Conservation (phyloP, 2,329 filamentous ascomycete genomes). For the Xylariaceae sp. region DNA sequence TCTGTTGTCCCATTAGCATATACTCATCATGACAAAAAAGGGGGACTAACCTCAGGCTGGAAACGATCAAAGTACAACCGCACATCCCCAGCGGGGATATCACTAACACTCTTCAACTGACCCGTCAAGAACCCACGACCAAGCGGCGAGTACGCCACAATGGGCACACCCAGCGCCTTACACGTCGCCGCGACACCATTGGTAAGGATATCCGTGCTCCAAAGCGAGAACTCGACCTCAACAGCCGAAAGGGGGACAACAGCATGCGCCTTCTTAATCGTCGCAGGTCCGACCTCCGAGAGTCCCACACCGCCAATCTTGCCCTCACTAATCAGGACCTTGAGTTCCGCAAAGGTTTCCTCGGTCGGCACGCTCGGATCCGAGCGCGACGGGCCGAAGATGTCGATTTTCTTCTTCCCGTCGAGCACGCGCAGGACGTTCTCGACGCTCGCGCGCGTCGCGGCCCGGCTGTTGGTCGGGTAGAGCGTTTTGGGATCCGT, state of each 20-base stretch:
- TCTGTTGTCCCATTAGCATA: neutral
- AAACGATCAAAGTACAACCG: slow-evolving; percentile 39
- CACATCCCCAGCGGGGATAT: slow-evolving; percentile 46
- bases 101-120: slow-evolving; percentile 40
- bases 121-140: slow-evolving; percentile 55
- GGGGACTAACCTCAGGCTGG: neutral
- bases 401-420: slow-evolving; percentile 43
- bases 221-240: slow-evolving; percentile 43
- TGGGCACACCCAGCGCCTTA: slow-evolving; percentile 52
- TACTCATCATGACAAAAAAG: neutral
- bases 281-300: slow-evolving; percentile 31
- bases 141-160: slow-evolving; percentile 55
- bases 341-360: slow-evolving; percentile 28
- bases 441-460: slow-evolving; percentile 40
- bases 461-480: slow-evolving; percentile 37
- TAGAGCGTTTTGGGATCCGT: slow-evolving; percentile 31
- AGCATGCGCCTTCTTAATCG: slow-evolving; percentile 40
- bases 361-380: slow-evolving; percentile 36
- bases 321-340: slow-evolving; percentile 30
- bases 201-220: slow-evolving; percentile 47
- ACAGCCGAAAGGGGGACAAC: slow-evolving; percentile 52
- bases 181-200: slow-evolving; percentile 46
- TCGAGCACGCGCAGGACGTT: slow-evolving; percentile 40
- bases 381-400: slow-evolving; percentile 44
- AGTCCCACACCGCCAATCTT: slow-evolving; percentile 30